Evolutionary conservation across 768 basidiomycete genomes (phyloP).

Genomic region (Imleria badia): DNA sequence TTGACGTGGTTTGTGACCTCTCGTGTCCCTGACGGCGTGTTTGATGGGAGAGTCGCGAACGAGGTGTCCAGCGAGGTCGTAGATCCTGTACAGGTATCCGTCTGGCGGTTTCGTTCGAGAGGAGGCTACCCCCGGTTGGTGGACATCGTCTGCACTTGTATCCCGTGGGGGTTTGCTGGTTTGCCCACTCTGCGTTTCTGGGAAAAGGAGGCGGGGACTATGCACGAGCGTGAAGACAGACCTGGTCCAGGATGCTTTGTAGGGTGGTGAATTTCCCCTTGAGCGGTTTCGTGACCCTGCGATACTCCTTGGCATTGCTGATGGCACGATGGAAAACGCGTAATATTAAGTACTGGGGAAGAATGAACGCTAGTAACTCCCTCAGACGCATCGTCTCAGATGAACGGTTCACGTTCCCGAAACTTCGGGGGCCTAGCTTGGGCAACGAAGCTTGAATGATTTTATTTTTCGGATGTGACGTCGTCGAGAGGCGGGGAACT

Average conservation of each 20-base stretch:
- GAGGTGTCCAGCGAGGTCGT: slow-evolving; percentile 81
- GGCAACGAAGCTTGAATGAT: slow-evolving; percentile 68
- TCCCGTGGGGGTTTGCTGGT: slow-evolving; percentile 59
- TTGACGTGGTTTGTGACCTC: slow-evolving; percentile 75
- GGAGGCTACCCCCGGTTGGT: slow-evolving; percentile 58
- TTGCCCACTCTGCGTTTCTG: slow-evolving; percentile 36
- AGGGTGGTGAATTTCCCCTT: slow-evolving; percentile 55
- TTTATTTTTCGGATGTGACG: slow-evolving; percentile 59
- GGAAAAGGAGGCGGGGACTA: neutral
- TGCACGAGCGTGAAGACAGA: slow-evolving; percentile 27
- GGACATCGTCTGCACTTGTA: slow-evolving; percentile 80
- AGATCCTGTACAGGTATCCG: slow-evolving; percentile 85
- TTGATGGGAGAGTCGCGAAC: slow-evolving; percentile 87
- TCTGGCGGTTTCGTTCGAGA: slow-evolving; percentile 77
- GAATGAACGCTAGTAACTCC: too few species aligned
- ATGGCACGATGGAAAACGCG: slow-evolving; percentile 82
- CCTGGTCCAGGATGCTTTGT: slow-evolving; percentile 58
- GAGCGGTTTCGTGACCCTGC: slow-evolving; percentile 47
- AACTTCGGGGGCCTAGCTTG: slow-evolving; percentile 67
- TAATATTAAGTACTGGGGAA: slow-evolving; percentile 91
- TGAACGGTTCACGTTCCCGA: slow-evolving; percentile 97
- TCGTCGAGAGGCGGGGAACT: slow-evolving; percentile 65
- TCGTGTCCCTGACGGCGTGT: slow-evolving; percentile 76
- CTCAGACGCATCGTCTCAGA: too few species aligned
- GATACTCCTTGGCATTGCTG: slow-evolving; percentile 55